Conservation (phyloP, 768 basidiomycete genomes). For the Podaxis sp. region DNA sequence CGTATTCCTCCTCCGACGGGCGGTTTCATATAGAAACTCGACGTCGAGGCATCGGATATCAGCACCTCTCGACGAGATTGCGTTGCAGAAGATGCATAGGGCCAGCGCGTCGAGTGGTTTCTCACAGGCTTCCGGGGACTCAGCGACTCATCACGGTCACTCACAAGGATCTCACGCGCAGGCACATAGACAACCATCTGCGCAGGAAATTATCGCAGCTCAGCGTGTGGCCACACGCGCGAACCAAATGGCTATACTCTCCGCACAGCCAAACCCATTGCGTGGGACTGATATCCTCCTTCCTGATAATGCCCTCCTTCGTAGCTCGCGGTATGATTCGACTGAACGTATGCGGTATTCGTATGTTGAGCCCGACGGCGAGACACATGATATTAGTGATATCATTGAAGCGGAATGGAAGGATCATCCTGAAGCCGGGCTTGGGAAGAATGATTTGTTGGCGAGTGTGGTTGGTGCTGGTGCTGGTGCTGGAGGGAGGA, state of each 20-base stretch:
- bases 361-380: conserved; percentile 88
- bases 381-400: conserved; percentile 91
- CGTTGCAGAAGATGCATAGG: conserved; percentile 68
- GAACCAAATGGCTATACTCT: conserved; percentile 79
- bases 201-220: conserved; percentile 91
- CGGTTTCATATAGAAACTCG: conserved; percentile 69
- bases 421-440: conserved; percentile 31
- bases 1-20: conserved; percentile 84
- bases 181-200: conserved; percentile 47
- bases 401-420: conserved; percentile 89
- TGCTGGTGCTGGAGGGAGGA: conserved; percentile 26
- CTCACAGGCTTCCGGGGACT: conserved; percentile 32
- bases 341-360: conserved; percentile 87
- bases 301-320: conserved; percentile 81
- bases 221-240: conserved; percentile 86
- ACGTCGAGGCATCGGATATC: conserved; percentile 71
- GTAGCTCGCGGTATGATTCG: conserved; percentile 74
- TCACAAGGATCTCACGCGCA: conserved; percentile 25
- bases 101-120: conserved; percentile 64
- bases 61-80: conserved; percentile 82
- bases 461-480: conserved; percentile 54
- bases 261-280: conserved; percentile 79
- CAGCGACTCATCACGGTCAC: conserved; percentile 20
- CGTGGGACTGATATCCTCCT: conserved; percentile 89
- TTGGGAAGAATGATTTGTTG: conserved; percentile 58